Base-by-base conservation (phyloP, 371 early-diverging fungal species). In the Zancudomyces culisetae region DNA sequence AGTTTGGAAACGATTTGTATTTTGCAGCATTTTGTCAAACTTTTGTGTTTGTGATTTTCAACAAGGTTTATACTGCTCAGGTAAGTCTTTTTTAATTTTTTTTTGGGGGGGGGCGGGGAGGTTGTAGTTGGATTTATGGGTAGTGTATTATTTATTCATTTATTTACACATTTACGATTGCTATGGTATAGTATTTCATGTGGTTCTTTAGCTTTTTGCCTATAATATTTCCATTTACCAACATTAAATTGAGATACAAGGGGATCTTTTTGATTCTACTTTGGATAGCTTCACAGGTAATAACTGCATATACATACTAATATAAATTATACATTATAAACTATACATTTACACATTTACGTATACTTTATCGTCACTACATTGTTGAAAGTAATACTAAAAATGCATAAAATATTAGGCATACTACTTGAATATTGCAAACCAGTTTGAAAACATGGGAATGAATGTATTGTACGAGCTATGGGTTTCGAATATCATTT, bases 31-130 rank as follows among this genome's bases (percentile, higher is more conserved):
- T 94, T 63, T 62, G 82, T 24, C 95, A 94, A 56, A 98, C 97
- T 0, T 90, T 90, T 71, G 73, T 81, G 0, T 98, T 98, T 73
- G 97, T 98, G 3, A 77, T 83, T 19, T 83, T 81, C 58, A 95
- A 98, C 74, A 96, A 95, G 69, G 98, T 98, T 35, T 85, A 83
- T 60, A 97, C 98, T 0, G 85, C 92, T n/a, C 95, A 96, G 27
- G 49, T 49, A 49, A 81, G 89, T 85, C 21, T 58, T 21, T 43
- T 20, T 13, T 57, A n/a, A 45, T n/a, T 12, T 10, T 45, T 53
- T 18, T 59, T 19, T 1, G 27, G 21, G 27, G 28, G 2, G 39
- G 49, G 3, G 53, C 12, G n/a, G 42, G 53, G 13, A 29, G 22
- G 20, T 18, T 3, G n/a, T 43, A 40, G 13, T 20, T 46, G 29